phyloP scores from a whole-genome alignment of 2,329 filamentous ascomycete species.

The Teratosphaeria zuluensis region DNA sequence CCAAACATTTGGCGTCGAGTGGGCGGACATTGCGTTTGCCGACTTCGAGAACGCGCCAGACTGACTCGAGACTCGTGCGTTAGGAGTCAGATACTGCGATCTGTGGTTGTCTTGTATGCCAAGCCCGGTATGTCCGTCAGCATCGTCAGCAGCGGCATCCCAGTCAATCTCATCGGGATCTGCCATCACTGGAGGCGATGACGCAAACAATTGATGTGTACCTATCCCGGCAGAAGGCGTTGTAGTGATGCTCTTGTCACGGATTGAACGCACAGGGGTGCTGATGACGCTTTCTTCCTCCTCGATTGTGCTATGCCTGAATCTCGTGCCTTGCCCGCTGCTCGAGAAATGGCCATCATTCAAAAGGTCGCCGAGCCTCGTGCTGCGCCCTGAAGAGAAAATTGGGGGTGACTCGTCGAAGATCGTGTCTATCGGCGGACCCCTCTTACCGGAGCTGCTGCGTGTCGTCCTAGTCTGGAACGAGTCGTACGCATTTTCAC shows the following conservation, averaged over 20 bases:
- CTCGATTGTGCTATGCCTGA: constrained; percentile 38
- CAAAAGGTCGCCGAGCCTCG: constrained; percentile 38
- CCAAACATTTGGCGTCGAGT: constrained; percentile 29
- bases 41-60: constrained; percentile 11
- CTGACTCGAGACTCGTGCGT: constrained; percentile 15
- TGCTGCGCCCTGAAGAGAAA: constrained; percentile 25
- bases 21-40: constrained; percentile 21
- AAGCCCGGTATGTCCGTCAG: constrained; percentile 20
- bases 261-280: constrained; percentile 38
- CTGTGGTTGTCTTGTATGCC: constrained; percentile 22
- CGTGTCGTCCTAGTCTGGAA: constrained; percentile 61
- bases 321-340: constrained; percentile 23
- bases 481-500: constrained; percentile 69
- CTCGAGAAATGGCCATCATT: constrained; percentile 37
- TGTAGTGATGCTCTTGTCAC: constrained; percentile 24
- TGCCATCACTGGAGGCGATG: constrained; percentile 38
- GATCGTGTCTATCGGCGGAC: constrained; percentile 64
- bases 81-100: background rate
- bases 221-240: constrained; percentile 29
- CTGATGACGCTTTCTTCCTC: constrained; percentile 36
- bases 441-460: constrained; percentile 56
- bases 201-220: constrained; percentile 26
- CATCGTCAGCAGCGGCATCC: constrained; percentile 27
- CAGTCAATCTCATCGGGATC: constrained; percentile 25
- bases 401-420: constrained; percentile 60